A percentile compares a stretch with the other conserved stretches of the same genome.
These are phyloP conservation scores for Ballota nigra DNA, from an alignment of 257 asterid species.

Conservation along the genomic window DNA sequence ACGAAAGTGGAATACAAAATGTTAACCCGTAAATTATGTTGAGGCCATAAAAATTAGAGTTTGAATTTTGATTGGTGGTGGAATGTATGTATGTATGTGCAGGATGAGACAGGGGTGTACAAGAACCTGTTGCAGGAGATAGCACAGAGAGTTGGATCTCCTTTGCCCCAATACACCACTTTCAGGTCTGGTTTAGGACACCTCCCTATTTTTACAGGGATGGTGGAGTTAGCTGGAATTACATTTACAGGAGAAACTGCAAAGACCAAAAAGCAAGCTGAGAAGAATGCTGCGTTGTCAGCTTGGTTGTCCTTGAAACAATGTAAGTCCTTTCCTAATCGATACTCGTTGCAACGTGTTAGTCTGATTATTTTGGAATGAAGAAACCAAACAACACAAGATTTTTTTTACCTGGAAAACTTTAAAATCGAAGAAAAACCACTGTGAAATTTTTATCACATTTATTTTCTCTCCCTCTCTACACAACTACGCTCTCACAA, in stretches of 20 bases:
- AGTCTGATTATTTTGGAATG: too few relatives aligned
- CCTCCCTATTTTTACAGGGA: constrained; percentile 71
- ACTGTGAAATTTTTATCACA: too few relatives aligned
- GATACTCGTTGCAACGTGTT: too few relatives aligned
- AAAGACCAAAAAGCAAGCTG: constrained; percentile 90
- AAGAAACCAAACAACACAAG: too few relatives aligned
- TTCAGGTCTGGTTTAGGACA: constrained; percentile 72
- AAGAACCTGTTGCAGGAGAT: constrained; percentile 80
- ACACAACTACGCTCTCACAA: too few relatives aligned
- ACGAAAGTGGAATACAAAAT: not conserved
- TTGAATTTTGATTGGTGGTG: not conserved
- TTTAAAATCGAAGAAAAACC: too few relatives aligned
- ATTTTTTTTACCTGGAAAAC: too few relatives aligned
- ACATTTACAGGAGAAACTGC: constrained; percentile 76
- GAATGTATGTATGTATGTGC: not conserved
- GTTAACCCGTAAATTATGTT: not conserved
- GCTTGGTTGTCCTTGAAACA: constrained; percentile 79
- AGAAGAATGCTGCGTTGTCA: constrained; percentile 76
- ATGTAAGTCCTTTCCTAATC: constrained; percentile 48
- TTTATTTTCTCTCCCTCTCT: too few relatives aligned
- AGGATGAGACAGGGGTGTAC: constrained; percentile 89
- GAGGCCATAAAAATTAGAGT: not conserved
- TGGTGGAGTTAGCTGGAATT: constrained; percentile 69
- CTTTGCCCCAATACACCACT: constrained; percentile 67
- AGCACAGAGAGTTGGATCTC: constrained; percentile 80